Evolutionary conservation across 2,329 filamentous ascomycete species (phyloP).

Genomic region (Monosporascus sp.): DNA sequence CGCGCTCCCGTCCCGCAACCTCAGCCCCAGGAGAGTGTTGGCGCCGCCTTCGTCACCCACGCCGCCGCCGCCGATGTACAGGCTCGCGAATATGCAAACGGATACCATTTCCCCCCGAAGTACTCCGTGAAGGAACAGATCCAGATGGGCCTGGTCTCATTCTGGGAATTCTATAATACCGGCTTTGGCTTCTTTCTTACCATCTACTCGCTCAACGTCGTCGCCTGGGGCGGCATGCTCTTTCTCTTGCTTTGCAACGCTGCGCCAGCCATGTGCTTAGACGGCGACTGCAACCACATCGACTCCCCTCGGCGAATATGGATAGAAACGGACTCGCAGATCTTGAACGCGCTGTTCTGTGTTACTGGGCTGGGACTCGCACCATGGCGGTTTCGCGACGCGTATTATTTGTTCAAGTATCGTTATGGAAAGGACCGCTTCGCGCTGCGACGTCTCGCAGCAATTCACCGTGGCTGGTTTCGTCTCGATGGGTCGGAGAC

Average conservation of each 20-base stretch:
- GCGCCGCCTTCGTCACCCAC: conserved; percentile 24
- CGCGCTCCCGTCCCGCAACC: conserved; percentile 10
- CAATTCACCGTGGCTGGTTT: conserved; percentile 72
- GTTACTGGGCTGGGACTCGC: conserved; percentile 80
- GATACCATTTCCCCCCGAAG: conserved; percentile 60
- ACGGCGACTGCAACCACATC: conserved; percentile 63
- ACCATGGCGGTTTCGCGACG: conserved; percentile 78
- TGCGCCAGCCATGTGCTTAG: conserved; percentile 64
- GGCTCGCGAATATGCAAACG: conserved; percentile 46
- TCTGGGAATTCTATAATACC: conserved; percentile 69
- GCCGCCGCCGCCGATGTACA: conserved; percentile 20
- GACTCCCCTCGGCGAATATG: conserved; percentile 73
- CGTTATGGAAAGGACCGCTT: conserved; percentile 46
- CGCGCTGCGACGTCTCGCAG: conserved; percentile 64
- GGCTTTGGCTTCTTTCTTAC: conserved; percentile 72
- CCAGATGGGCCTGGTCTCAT: conserved; percentile 51
- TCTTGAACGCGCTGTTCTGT: conserved; percentile 80
- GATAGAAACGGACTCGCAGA: conserved; percentile 81
- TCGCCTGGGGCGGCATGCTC: conserved; percentile 89
- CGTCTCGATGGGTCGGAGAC: conserved; percentile 61
- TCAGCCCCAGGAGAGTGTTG: conserved; percentile 16
- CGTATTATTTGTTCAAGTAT: conserved; percentile 67
- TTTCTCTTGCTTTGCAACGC: conserved; percentile 78
- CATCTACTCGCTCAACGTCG: conserved; percentile 74
- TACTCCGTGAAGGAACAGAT: conserved; percentile 56